Evolutionary conservation across 2,329 filamentous ascomycete genomes (phyloP).

Genomic region (Epichloe sibirici): DNA sequence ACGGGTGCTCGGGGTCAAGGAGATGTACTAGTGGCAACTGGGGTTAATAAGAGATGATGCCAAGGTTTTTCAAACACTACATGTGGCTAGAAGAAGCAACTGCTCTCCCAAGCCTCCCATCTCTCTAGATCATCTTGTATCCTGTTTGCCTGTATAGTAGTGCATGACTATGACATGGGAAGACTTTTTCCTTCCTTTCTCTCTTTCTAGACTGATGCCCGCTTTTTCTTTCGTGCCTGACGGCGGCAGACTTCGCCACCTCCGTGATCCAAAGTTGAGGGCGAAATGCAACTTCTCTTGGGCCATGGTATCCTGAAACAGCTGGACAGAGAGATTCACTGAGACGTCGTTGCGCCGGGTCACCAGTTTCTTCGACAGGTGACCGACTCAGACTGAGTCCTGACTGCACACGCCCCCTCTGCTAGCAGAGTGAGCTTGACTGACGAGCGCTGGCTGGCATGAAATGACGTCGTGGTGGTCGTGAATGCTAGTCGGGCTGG

Average conservation of each 20-base stretch:
- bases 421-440: neutral
- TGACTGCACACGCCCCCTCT: too few species aligned
- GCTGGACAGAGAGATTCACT: neutral
- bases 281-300: neutral
- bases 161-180: too few species aligned
- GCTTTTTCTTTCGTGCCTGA: neutral
- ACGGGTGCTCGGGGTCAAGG: too few species aligned
- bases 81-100: too few species aligned
- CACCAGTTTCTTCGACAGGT: neutral
- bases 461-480: neutral
- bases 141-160: too few species aligned
- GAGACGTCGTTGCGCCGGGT: neutral
- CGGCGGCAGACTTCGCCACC: neutral
- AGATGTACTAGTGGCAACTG: too few species aligned
- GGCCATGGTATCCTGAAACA: neutral
- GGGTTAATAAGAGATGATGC: too few species aligned
- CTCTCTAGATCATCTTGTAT: too few species aligned
- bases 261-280: neutral
- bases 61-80: too few species aligned
- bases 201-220: neutral
- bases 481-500: neutral
- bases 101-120: too few species aligned
- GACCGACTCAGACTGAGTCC: too few species aligned
- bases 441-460: neutral
- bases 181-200: too few species aligned